Percentiles rank a stretch among this genome's conserved stretches.
Evolutionary conservation across 2,329 filamentous ascomycete genomes (phyloP).

Genomic region (Shiraia bambusicola): DNA sequence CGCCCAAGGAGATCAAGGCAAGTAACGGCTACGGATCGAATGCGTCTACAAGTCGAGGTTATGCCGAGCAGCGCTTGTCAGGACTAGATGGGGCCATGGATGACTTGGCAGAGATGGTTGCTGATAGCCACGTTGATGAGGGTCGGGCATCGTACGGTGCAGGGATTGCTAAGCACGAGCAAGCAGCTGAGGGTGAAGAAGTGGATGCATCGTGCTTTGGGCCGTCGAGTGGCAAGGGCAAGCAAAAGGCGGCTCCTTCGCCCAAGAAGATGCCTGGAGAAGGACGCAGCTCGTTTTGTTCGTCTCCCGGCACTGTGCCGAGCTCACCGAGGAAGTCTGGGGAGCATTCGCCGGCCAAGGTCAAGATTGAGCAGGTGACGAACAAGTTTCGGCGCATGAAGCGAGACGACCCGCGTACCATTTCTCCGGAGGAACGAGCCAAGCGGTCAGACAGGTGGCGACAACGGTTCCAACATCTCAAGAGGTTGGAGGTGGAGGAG

Average conservation of each 20-base stretch:
- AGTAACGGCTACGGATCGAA: constrained; percentile 8
- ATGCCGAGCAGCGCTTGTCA: constrained; percentile 31
- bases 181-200: constrained; percentile 18
- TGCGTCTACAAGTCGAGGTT: constrained; percentile 16
- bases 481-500: constrained; percentile 30
- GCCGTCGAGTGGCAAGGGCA: constrained; percentile 30
- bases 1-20: constrained; percentile 24
- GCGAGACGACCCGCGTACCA: constrained; percentile 38
- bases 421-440: constrained; percentile 42
- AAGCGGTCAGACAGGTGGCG: constrained; percentile 41
- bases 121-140: constrained; percentile 20
- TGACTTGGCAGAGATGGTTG: constrained; percentile 36
- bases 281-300: constrained; percentile 15
- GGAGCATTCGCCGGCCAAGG: constrained; percentile 48
- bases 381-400: constrained; percentile 47
- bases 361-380: constrained; percentile 50
- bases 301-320: constrained; percentile 27
- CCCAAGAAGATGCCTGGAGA: constrained; percentile 22
- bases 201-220: constrained; percentile 36
- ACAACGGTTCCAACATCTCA: constrained; percentile 39
- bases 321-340: constrained; percentile 41
- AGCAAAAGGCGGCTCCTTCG: constrained; percentile 32
- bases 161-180: constrained; percentile 4
- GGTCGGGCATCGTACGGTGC: constrained; percentile 6
- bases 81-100: constrained; percentile 45